Percentiles rank a stretch among this genome's conserved stretches.
Evolutionary conservation across 331 rosid species (phyloP).

Genomic region (Dryas integrifolia): DNA sequence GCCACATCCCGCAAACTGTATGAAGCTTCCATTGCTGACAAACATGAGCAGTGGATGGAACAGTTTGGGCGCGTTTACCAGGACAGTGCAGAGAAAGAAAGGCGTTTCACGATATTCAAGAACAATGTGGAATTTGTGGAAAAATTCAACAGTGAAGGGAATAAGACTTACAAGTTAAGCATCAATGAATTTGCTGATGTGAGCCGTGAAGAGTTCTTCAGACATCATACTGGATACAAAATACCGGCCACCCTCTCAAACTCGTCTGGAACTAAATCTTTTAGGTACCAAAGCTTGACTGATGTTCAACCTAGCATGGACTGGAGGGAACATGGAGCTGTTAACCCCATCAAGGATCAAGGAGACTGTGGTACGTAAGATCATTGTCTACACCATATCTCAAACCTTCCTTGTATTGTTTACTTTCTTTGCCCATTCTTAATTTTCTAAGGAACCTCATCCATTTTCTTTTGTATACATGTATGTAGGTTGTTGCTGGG

Average conservation of each 20-base stretch:
- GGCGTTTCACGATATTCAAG: slow-evolving; percentile 13
- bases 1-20: slow-evolving; percentile 12
- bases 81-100: slow-evolving; percentile 23
- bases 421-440: not conserved
- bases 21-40: slow-evolving; percentile 8
- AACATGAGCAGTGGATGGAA: slow-evolving; percentile 29
- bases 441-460: not conserved
- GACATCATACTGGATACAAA: slow-evolving; percentile 26
- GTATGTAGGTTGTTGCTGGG: slow-evolving; percentile 38
- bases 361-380: slow-evolving; percentile 11
- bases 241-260: not conserved
- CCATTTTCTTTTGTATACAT: not conserved
- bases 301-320: slow-evolving; percentile 18
- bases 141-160: slow-evolving; percentile 29
- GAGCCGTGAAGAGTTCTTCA: slow-evolving; percentile 29
- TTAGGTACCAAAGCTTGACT: not conserved
- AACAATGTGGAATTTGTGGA: slow-evolving; percentile 24
- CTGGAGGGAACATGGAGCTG: slow-evolving; percentile 41
- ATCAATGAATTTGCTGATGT: slow-evolving; percentile 33
- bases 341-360: slow-evolving; percentile 30
- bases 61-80: not conserved
- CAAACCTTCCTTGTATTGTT: not conserved
- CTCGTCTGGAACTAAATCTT: not conserved
- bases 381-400: not conserved
- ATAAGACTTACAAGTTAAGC: slow-evolving; percentile 24